Percentiles rank a stretch among this genome's conserved stretches.
phyloP scores from a whole-genome alignment of 1,284 basidiomycete genomes.

The Sporisorium exsertum region DNA sequence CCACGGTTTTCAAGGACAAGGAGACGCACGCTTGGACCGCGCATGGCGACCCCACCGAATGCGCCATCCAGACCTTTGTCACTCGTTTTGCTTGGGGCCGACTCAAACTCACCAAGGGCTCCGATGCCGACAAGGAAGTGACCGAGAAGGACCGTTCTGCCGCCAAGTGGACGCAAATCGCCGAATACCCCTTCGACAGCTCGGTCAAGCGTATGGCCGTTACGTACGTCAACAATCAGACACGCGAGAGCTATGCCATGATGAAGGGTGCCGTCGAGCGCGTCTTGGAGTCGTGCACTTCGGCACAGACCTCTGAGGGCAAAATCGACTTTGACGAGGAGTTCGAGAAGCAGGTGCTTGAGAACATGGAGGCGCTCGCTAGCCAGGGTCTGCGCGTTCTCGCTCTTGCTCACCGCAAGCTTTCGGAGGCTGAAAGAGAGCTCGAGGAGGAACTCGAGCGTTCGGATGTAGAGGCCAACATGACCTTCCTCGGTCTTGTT shows the following conservation, averaged over 20 bases:
- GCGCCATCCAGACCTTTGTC: slow-evolving; percentile 77
- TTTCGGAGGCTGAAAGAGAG: slow-evolving; percentile 47
- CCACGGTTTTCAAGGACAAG: slow-evolving; percentile 66
- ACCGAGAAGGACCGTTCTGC: slow-evolving; percentile 38
- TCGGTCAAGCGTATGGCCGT: slow-evolving; percentile 70
- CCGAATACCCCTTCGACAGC: slow-evolving; percentile 70
- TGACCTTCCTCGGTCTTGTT: slow-evolving; percentile 76
- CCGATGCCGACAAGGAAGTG: slow-evolving; percentile 45
- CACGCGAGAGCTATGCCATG: slow-evolving; percentile 57
- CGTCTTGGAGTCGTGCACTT: slow-evolving; percentile 61
- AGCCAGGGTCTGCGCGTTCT: slow-evolving; percentile 64
- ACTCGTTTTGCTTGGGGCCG: slow-evolving; percentile 70
- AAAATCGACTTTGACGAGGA: slow-evolving; percentile 61
- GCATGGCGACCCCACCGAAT: slow-evolving; percentile 77
- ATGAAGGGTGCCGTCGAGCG: slow-evolving; percentile 69
- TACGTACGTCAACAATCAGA: slow-evolving; percentile 69
- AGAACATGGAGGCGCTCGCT: slow-evolving; percentile 66
- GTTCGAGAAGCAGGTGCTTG: slow-evolving; percentile 49
- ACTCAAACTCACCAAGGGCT: slow-evolving; percentile 53
- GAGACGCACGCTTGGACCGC: slow-evolving; percentile 73
- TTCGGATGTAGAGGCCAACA: slow-evolving; percentile 74
- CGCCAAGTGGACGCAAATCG: slow-evolving; percentile 70
- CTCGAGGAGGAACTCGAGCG: slow-evolving; percentile 56
- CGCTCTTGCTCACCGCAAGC: slow-evolving; percentile 60
- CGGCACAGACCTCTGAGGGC: slow-evolving; percentile 62